Conservation (phyloP, 1,284 basidiomycete genomes). For the Pascua guehoae region DNA sequence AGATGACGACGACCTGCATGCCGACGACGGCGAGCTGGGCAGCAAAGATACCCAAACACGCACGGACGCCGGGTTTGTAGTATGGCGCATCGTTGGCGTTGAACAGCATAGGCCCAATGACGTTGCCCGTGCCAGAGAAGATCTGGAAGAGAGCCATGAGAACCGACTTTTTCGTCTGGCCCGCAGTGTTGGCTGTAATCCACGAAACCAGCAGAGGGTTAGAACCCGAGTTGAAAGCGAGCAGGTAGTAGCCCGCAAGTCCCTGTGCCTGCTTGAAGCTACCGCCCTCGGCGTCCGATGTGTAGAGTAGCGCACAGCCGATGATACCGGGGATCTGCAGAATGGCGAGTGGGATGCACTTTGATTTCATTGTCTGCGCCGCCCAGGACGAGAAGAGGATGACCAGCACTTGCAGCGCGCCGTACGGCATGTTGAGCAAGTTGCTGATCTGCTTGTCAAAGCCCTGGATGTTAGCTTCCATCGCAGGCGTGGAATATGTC, state of each 20-base stretch:
- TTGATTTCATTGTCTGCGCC: constrained; percentile 35
- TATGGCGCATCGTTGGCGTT: constrained; percentile 36
- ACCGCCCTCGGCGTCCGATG: background rate
- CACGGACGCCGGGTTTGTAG: constrained; percentile 25
- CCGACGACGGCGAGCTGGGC: constrained; percentile 12
- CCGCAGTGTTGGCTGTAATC: constrained; percentile 49
- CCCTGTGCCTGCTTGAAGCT: constrained; percentile 27
- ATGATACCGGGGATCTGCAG: constrained; percentile 41
- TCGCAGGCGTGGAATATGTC: constrained; percentile 22
- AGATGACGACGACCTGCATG: constrained; percentile 10
- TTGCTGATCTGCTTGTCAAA: constrained; percentile 26
- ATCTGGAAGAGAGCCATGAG: constrained; percentile 32
- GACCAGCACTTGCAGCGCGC: constrained; percentile 37
- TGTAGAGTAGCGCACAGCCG: constrained; percentile 41
- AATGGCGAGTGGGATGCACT: constrained; percentile 34
- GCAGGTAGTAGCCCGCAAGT: constrained; percentile 49
- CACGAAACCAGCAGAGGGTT: constrained; percentile 49
- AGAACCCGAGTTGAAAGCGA: constrained; percentile 48
- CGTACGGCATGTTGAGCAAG: constrained; percentile 51
- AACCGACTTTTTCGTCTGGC: constrained; percentile 50
- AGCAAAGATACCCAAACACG: constrained; percentile 6
- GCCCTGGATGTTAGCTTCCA: constrained; percentile 1
- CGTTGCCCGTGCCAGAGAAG: constrained; percentile 29
- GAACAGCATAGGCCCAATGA: constrained; percentile 43
- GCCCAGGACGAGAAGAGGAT: constrained; percentile 38